Conservation (phyloP, 2,329 filamentous ascomycete genomes). For the Penicillium sp. region DNA sequence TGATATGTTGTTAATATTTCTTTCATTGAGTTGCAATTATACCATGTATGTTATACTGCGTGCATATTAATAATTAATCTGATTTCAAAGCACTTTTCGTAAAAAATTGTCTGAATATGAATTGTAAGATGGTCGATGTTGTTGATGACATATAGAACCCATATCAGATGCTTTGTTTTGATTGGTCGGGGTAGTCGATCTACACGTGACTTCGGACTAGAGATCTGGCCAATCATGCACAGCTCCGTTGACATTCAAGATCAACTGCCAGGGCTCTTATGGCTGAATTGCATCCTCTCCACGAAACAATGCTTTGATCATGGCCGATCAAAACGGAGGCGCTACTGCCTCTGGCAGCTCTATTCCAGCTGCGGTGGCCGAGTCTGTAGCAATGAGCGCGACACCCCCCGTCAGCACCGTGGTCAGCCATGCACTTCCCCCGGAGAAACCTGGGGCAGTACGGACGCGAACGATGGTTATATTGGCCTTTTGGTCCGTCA, state of each 20-base stretch:
- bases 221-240: constrained; percentile 4
- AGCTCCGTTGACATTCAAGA: neutral
- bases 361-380: neutral
- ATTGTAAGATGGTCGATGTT: neutral
- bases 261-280: neutral
- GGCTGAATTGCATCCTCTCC: neutral
- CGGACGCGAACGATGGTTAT: constrained; percentile 71
- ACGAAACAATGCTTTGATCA: constrained; percentile 29
- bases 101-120: too few relatives aligned
- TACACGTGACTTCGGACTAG: neutral
- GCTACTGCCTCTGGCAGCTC: constrained; percentile 23
- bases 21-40: constrained; percentile 1
- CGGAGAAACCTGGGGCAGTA: constrained; percentile 68
- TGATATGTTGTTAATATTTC: neutral
- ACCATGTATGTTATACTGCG: constrained; percentile 6
- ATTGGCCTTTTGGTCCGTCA: constrained; percentile 84
- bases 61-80: neutral
- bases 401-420: constrained; percentile 22
- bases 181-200: neutral
- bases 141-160: too few relatives aligned
- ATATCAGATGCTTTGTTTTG: neutral
- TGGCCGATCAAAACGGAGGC: constrained; percentile 33
- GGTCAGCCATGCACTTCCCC: constrained; percentile 57
- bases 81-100: too few relatives aligned
- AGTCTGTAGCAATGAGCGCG: constrained; percentile 4